Evolutionary conservation across 257 asterid genomes (phyloP), one percentile per base, ranked within the genome.

Genomic region (Solanum piurae): DNA sequence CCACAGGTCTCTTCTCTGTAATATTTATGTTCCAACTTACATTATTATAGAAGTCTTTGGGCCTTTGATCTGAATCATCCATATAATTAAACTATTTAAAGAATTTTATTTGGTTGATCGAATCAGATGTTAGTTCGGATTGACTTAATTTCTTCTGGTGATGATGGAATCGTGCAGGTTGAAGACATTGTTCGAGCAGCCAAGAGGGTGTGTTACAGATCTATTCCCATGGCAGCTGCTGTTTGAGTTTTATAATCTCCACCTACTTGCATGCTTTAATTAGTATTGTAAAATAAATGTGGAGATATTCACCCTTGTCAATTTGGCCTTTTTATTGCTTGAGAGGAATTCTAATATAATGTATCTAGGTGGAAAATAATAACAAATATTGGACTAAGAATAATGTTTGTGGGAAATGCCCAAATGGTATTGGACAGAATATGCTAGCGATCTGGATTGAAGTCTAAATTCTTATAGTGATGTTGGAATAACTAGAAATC

Each of bases 1-100:
- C 95, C 96, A 16, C 96, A 93, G 95, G 96, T 91, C 87, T 86
- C 88, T 87, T 3, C 83, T 20, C 60, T 69, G 52, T 44, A 74
- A 74, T 23, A 31, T 31, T 34, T 20, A 37, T 52, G 62, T 52
- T 52, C 62, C 23, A 52, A 7, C 62, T 52, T 52, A 52, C 62
- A 52, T 52, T 52, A 52, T 52, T 16, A 52, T 52, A 16, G 7
- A 49, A 14, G 62, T 16, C 62, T 52, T 16, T 1, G 62, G 62
- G 62, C 62, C 7, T 52, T 16, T 18, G 9, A 31, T 31, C 77
- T 31, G 42, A 71, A 31, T 27, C 40, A 7, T 71, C 40, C 23
- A 31, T 13, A 71, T 31, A n/a, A 64, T 23, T 25, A 8, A 64
- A n/a, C 72, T 64, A 31, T 25, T 5, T 9, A 31, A 31, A 71